phyloP scores from a whole-genome alignment of 345 rosid species.

The Stellera chamaejasme region DNA sequence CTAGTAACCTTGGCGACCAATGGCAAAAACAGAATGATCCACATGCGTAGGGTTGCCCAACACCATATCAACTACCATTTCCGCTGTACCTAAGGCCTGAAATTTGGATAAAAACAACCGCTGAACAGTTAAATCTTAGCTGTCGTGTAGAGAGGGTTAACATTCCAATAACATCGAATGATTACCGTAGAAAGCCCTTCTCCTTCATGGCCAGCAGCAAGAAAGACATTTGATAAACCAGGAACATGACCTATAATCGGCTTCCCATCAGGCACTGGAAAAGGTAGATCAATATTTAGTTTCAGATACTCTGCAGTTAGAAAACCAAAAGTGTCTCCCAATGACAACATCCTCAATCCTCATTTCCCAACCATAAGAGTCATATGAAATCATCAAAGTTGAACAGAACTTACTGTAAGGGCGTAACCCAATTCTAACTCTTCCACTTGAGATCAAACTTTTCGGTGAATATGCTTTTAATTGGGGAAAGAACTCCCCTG shows the following conservation, averaged over 20 bases:
- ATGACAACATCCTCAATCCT: not conserved
- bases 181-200: slow-evolving; percentile 85
- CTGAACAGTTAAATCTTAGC: not conserved
- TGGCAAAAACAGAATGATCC: slow-evolving; percentile 40
- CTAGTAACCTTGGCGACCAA: slow-evolving; percentile 39
- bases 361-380: not conserved
- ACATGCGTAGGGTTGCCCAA: slow-evolving; percentile 43
- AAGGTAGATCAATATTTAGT: slow-evolving; percentile 9
- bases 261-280: slow-evolving; percentile 87
- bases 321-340: not conserved
- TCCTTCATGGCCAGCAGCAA: slow-evolving; percentile 97
- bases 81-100: slow-evolving; percentile 88
- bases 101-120: slow-evolving; percentile 18
- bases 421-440: slow-evolving; percentile 90
- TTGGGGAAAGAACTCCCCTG: slow-evolving; percentile 73
- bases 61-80: slow-evolving; percentile 77
- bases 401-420: slow-evolving; percentile 70
- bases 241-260: slow-evolving; percentile 76
- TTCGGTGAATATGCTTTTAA: slow-evolving; percentile 37
- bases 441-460: slow-evolving; percentile 37
- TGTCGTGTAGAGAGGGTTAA: not conserved
- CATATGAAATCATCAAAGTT: not conserved
- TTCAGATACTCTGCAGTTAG: slow-evolving; percentile 4
- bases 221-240: slow-evolving; percentile 48
- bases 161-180: slow-evolving; percentile 1